phyloP scores from a whole-genome alignment of 73 alveolate species.

The Paramecium octaurelia region DNA sequence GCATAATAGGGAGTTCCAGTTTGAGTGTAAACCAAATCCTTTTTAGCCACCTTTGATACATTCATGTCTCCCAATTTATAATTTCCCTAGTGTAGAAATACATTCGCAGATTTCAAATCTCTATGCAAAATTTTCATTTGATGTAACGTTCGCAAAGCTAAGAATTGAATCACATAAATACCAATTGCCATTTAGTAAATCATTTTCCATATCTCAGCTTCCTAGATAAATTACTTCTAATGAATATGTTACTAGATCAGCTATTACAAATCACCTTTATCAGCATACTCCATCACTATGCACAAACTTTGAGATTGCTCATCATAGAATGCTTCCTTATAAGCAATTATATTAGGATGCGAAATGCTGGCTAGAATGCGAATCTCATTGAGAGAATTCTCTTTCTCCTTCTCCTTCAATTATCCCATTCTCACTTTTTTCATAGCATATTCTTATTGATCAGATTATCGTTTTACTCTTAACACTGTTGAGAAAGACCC shows the following conservation, averaged over 20 bases:
- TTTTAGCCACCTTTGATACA: slow-evolving; percentile 80
- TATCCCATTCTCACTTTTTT: slow-evolving; percentile 68
- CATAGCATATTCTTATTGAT: slow-evolving; percentile 69
- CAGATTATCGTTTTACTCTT: slow-evolving; percentile 73
- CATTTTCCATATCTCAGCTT: slow-evolving; percentile 75
- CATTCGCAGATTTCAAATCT: slow-evolving; percentile 80
- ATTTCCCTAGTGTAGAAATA: slow-evolving; percentile 68
- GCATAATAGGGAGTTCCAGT: slow-evolving; percentile 98
- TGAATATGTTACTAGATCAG: slow-evolving; percentile 67
- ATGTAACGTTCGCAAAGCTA: slow-evolving; percentile 67
- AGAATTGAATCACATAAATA: not conserved
- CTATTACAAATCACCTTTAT: slow-evolving; percentile 69
- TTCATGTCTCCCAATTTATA: slow-evolving; percentile 88
- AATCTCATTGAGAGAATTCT: slow-evolving; percentile 81
- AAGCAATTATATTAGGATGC: slow-evolving; percentile 66
- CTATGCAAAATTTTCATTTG: slow-evolving; percentile 64
- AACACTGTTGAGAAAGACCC: slow-evolving; percentile 74
- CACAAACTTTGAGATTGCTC: slow-evolving; percentile 59
- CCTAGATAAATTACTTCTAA: slow-evolving; percentile 62
- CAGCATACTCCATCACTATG: slow-evolving; percentile 77
- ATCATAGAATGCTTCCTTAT: slow-evolving; percentile 72
- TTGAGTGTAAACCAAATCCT: slow-evolving; percentile 82
- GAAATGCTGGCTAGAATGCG: slow-evolving; percentile 73
- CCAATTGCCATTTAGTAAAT: slow-evolving; percentile 69
- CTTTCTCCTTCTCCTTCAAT: slow-evolving; percentile 66